phyloP scores from a whole-genome alignment of 345 rosid genomes.

The Angophora floribunda region DNA sequence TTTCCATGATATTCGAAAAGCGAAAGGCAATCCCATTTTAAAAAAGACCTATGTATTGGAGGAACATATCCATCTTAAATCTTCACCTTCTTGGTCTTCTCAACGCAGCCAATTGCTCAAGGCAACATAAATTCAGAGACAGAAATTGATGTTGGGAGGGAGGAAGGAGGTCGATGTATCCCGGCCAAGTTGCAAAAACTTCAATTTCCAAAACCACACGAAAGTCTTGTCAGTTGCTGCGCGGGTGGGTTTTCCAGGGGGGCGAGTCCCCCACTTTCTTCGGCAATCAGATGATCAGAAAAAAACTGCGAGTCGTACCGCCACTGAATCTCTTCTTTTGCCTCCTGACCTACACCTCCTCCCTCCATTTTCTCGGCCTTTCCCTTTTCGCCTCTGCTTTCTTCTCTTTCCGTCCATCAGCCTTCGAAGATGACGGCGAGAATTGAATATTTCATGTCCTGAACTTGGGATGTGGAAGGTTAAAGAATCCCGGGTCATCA shows the following conservation, averaged over 20 bases:
- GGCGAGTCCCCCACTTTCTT: slow-evolving; percentile 3
- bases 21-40: background rate
- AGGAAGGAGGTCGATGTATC: background rate
- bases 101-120: background rate
- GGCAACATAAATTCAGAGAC: background rate
- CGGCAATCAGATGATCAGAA: background rate
- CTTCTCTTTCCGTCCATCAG: background rate
- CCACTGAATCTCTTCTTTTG: background rate
- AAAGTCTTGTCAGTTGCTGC: background rate
- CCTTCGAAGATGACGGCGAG: background rate
- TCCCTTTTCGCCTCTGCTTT: background rate
- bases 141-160: background rate
- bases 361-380: background rate
- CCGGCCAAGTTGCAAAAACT: background rate
- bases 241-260: background rate
- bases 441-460: background rate
- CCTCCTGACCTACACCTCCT: background rate
- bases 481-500: background rate
- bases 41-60: background rate
- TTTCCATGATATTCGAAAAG: too few relatives aligned
- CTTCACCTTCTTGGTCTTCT: background rate
- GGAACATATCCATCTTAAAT: background rate
- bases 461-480: background rate
- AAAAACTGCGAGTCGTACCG: background rate
- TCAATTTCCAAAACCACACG: background rate